phyloP scores from a whole-genome alignment of 1,284 basidiomycete genomes.

The Schizopora paradoxa region DNA sequence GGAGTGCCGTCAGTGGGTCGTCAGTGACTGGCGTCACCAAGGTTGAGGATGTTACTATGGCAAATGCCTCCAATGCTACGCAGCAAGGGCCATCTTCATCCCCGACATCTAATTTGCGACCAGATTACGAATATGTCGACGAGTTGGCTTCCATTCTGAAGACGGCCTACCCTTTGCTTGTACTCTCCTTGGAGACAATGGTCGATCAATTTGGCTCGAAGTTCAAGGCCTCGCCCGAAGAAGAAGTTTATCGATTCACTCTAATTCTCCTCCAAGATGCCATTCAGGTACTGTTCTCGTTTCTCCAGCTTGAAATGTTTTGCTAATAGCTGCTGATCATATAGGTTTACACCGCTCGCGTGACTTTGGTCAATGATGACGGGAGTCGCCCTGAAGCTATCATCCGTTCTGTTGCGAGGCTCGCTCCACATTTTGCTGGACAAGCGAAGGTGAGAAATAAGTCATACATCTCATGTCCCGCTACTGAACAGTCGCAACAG shows the following conservation, averaged over 20 bases:
- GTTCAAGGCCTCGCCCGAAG: conserved; percentile 89
- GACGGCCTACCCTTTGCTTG: conserved; percentile 93
- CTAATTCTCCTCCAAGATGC: conserved; percentile 78
- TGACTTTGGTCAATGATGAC: conserved; percentile 68
- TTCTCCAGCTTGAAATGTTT: background rate
- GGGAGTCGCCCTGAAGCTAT: conserved; percentile 62
- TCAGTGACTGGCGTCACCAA: no score
- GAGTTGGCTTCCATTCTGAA: conserved; percentile 94
- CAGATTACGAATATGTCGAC: conserved; percentile 89
- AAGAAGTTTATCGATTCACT: conserved; percentile 92
- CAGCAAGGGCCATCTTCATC: conserved; percentile 1
- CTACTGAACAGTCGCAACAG: conserved; percentile 33
- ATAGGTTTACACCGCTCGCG: conserved; percentile 69
- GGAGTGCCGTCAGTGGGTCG: no score
- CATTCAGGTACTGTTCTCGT: conserved; percentile 47
- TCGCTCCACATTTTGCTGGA: conserved; percentile 65
- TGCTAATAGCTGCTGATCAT: conserved; percentile 11
- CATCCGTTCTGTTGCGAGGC: conserved; percentile 61
- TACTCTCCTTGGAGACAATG: conserved; percentile 95
- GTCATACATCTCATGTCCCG: background rate
- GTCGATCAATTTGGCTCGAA: conserved; percentile 92
- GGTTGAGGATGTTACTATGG: no score
- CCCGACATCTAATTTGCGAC: no score
- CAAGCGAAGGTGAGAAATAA: conserved; percentile 51
- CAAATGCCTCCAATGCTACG: conserved; percentile 10